Base-by-base conservation (phyloP, 2,329 filamentous ascomycete genomes). In the Alternaria panax region DNA sequence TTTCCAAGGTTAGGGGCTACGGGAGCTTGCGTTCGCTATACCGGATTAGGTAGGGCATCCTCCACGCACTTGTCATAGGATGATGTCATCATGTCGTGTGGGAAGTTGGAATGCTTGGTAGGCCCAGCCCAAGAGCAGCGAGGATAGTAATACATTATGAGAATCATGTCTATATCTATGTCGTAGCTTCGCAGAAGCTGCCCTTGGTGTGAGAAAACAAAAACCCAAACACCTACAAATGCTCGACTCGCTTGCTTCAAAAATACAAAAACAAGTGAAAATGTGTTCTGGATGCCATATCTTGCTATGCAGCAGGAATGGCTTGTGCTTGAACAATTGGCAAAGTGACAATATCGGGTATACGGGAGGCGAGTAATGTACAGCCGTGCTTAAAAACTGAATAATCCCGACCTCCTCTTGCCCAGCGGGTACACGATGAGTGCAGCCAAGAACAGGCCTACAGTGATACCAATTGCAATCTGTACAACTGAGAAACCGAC, bases 391-490 rank as follows among this genome's bases (percentile, higher is more conserved):
- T 68, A 77, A 51, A 77, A 77, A 54, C 73, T 77, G 55, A 77
- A 77, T 40, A 77, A 50, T 6, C 74, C 74, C 51, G 77, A 80
- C 63, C 81, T 75, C 70, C 76, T 79, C 76, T 83, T 83, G 8
- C 82, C 81, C 30, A 82, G 74, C 1, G 82, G 82, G 72, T 84
- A 84, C 4, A 84, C 81, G 7, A 83, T 71, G 41, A 83, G 72
- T 4, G 82, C 81, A 40, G 79, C 79, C 50, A 84, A 64, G 62
- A 84, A 84, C 54, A 84, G 61, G 0, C 82, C 82, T 1, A 84
- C 82, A 0, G 81, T 84, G 50, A 84, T 84, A 3, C 82, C 82
- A 63, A 84, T 83, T 1, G 82, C 82, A 14, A 84, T 80, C 68
- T 84, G 81, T 47, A 84, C 78, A 5, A 84, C 81, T 0, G 72